phyloP scores from a whole-genome alignment of 1,284 basidiomycete genomes.

The Sphaerobolus stellatus region DNA sequence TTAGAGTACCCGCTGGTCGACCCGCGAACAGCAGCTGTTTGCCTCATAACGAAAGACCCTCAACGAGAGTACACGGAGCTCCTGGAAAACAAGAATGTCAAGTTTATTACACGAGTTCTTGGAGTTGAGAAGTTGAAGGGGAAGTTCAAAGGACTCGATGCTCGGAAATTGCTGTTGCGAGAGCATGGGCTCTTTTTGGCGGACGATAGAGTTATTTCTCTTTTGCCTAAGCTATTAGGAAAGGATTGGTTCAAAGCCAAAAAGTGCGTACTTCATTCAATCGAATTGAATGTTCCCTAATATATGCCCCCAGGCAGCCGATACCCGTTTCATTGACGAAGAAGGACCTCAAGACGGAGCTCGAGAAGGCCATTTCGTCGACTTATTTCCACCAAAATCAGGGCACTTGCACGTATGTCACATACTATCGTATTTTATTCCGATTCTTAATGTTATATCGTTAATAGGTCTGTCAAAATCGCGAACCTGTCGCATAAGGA shows the following conservation, averaged over 20 bases:
- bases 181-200: slow-evolving; percentile 93
- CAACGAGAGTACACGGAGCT: slow-evolving; percentile 96
- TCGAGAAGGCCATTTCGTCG: slow-evolving; percentile 86
- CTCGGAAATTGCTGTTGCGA: slow-evolving; percentile 78
- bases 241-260: slow-evolving; percentile 92
- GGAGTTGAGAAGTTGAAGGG: slow-evolving; percentile 87
- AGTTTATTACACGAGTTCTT: slow-evolving; percentile 88
- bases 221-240: slow-evolving; percentile 86
- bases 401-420: slow-evolving; percentile 84
- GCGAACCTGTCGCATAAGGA: slow-evolving; percentile 74
- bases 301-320: slow-evolving; percentile 67
- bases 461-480: slow-evolving; percentile 84
- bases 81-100: slow-evolving; percentile 73
- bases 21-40: slow-evolving; percentile 75
- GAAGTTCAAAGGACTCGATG: slow-evolving; percentile 93
- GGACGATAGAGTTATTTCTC: slow-evolving; percentile 84
- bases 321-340: slow-evolving; percentile 86
- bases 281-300: no score
- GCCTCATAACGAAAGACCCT: slow-evolving; percentile 93
- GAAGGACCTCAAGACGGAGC: slow-evolving; percentile 85
- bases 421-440: background rate
- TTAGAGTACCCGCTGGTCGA: slow-evolving; percentile 82
- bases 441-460: no score
- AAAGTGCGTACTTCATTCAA: slow-evolving; percentile 63
- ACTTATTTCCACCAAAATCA: slow-evolving; percentile 93